Conservation (phyloP, 2,329 filamentous ascomycete genomes). For the Colletotrichum sp. region DNA sequence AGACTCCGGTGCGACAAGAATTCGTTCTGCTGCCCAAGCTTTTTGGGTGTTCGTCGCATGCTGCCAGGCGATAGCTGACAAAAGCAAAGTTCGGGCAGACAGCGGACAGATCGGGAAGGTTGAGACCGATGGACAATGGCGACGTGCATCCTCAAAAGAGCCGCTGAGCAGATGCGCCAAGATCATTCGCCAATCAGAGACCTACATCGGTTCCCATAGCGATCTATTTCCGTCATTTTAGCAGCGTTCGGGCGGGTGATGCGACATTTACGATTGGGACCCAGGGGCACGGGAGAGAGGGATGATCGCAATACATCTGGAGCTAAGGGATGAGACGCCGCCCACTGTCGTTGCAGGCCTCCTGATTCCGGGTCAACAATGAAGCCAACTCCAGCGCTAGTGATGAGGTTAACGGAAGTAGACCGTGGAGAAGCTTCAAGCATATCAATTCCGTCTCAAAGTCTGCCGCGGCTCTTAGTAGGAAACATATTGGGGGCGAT, state of each 20-base stretch:
- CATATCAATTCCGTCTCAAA: not conserved
- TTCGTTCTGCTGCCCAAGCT: not conserved
- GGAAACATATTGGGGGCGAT: not conserved
- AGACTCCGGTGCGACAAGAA: not conserved
- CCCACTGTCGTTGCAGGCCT: not conserved
- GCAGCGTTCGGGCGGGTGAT: not conserved
- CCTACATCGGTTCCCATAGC: not conserved
- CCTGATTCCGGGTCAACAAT: not conserved
- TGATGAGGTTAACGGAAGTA: not conserved
- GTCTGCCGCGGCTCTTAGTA: not conserved
- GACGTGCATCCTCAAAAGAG: not conserved
- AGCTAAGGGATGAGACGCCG: not conserved
- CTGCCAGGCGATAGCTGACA: not conserved
- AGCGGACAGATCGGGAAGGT: not conserved
- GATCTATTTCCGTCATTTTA: not conserved
- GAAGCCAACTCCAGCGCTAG: not conserved
- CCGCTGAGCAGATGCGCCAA: not conserved
- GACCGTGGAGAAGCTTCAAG: not conserved
- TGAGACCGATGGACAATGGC: not conserved
- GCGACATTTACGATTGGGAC: not conserved
- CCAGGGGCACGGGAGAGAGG: not conserved
- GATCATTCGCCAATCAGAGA: not conserved
- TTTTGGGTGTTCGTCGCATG: not conserved
- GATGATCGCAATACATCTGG: not conserved
- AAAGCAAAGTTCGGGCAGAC: not conserved